These are phyloP conservation scores for Lachancea sp. DNA, from an alignment of 805 yeast species.

Conservation along the genomic window DNA sequence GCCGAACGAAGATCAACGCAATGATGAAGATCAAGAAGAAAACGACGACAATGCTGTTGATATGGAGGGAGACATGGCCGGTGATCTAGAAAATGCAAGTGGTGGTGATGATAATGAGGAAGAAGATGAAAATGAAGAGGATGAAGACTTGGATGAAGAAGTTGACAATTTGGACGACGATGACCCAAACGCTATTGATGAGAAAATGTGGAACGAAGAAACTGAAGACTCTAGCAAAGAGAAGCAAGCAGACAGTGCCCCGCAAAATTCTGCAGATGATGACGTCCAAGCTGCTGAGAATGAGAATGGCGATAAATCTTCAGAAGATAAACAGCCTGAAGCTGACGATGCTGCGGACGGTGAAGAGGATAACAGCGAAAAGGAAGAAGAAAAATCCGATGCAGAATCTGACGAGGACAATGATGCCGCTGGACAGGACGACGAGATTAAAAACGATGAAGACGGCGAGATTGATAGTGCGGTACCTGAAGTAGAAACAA, in stretches of 20 bases:
- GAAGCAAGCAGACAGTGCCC: constrained; percentile 69
- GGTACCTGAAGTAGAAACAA: constrained; percentile 77
- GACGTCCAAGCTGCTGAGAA: constrained; percentile 38
- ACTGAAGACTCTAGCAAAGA: constrained; percentile 70
- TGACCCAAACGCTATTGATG: constrained; percentile 93
- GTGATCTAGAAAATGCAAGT: constrained; percentile 74
- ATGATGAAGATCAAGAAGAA: constrained; percentile 52
- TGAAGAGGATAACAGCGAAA: constrained; percentile 33
- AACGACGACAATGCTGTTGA: constrained; percentile 85
- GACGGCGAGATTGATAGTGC: constrained; percentile 58
- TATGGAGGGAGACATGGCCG: constrained; percentile 96
- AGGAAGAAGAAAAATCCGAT: constrained; percentile 39
- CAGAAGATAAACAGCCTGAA: constrained; percentile 31
- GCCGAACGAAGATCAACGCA: constrained; percentile 65
- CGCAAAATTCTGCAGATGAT: constrained; percentile 48
- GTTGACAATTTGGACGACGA: constrained; percentile 81
- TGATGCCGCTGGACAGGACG: constrained; percentile 78
- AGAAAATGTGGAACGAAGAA: constrained; percentile 97
- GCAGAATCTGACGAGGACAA: constrained; percentile 57
- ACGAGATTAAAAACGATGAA: constrained; percentile 64
- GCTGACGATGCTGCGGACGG: constrained; percentile 32
- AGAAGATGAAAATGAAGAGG: constrained; percentile 48
- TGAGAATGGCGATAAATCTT: constrained; percentile 29
- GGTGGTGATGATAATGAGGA: constrained; percentile 54
- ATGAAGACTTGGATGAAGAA: constrained; percentile 80